Evolutionary conservation across 495 filamentous ascomycete genomes (phyloP), one percentile per base, ranked within the genome.

Genomic region (Aspergillus steynii): DNA sequence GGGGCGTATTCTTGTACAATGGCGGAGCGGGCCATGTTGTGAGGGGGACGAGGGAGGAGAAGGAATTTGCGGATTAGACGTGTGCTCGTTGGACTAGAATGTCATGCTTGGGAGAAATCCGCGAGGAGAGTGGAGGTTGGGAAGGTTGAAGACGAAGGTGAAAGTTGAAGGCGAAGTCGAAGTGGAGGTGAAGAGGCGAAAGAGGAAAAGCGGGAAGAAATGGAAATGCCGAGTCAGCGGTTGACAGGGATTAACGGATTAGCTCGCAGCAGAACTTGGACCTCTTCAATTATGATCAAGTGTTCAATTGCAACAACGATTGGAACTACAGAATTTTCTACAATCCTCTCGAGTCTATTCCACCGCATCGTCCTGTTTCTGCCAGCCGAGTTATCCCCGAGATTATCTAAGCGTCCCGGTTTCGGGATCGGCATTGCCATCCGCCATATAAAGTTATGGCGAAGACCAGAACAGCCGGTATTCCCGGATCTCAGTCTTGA

Each of bases 1-100:
- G 79, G 71, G 48, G 78, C 73, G 67, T 89, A 91, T 65, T 93
- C 89, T 74, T 92, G 84, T 47, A 93, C 89, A 56, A 93, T 82
- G 67, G 74, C 67, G 53, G 77, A 74, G 59, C 77, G 74, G 61
- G 78, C 75, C 78, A 80, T 80, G 6, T 42, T 53, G 48, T 53
- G 34, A 20, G 60, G 47, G 50, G 32, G 29, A 53, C 14, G 42
- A 56, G 29, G 29, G 42, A 42, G 48, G 42, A n/a, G 53, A 29
- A 32, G 28, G 46, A 29, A 46, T 34, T 50, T 29, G 45, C 25
- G 12, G 27, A 32, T 31, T 34, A 25, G 31, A 31, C 2, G 20
- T 26, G 53, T 8, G n/a, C n/a, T 27, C 15, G 42, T 46, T 5
- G 27, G 27, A n/a, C 27, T 29, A 31, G 49, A 29, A 26, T 34